phyloP scores from a whole-genome alignment of 2,329 filamentous ascomycete species.

The Fusarium sublunatum region DNA sequence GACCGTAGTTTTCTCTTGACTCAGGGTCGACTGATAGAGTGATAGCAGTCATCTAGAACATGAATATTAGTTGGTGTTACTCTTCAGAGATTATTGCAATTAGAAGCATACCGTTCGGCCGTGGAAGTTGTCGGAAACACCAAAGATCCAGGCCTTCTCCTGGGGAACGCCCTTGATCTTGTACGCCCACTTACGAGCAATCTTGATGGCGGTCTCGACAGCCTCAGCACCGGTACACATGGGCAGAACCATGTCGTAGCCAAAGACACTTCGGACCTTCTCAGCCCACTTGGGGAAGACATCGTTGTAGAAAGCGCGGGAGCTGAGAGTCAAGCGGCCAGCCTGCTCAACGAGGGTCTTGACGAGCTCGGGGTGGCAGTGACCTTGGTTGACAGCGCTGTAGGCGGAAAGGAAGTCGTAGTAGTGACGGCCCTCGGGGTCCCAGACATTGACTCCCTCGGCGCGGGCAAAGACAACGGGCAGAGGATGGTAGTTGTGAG shows the following conservation, averaged over 20 bases:
- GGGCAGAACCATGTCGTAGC: slow-evolving; percentile 37
- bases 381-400: slow-evolving; percentile 40
- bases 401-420: slow-evolving; percentile 98
- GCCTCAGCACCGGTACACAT: slow-evolving; percentile 41
- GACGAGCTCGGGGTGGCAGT: slow-evolving; percentile 83
- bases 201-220: slow-evolving; percentile 38
- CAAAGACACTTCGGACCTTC: slow-evolving; percentile 37
- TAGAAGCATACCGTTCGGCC: slow-evolving; percentile 71
- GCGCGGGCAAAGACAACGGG: slow-evolving; percentile 92
- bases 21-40: slow-evolving; percentile 96
- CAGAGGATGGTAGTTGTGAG: slow-evolving; percentile 98
- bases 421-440: slow-evolving; percentile 94
- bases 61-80: slow-evolving; percentile 7
- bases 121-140: slow-evolving; percentile 39
- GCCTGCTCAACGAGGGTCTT: slow-evolving; percentile 92
- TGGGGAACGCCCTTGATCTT: slow-evolving; percentile 40
- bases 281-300: slow-evolving; percentile 41
- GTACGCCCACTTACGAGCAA: slow-evolving; percentile 39
- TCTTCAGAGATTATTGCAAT: not conserved
- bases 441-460: slow-evolving; percentile 90
- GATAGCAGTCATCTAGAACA: slow-evolving; percentile 83
- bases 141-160: slow-evolving; percentile 39
- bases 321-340: slow-evolving; percentile 67
- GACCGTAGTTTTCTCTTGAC: slow-evolving; percentile 95
- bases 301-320: slow-evolving; percentile 38